A percentile compares a stretch with the other conserved stretches of the same genome.
phyloP scores from a whole-genome alignment of 2,329 filamentous ascomycete species.

The Neospermospora avenae region DNA sequence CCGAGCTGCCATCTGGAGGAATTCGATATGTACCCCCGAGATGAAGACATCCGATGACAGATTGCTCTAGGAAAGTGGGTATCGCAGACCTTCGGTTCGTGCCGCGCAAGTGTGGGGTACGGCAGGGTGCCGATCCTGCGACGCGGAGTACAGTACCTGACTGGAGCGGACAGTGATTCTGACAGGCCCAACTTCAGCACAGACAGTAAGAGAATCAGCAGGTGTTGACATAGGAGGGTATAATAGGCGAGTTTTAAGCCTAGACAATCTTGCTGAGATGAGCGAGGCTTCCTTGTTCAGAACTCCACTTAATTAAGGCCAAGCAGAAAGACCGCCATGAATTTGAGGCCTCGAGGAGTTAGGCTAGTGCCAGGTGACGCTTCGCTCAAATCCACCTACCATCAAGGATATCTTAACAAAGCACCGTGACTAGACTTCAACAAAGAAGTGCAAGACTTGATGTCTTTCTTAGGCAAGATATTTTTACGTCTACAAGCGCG shows the following conservation, averaged over 20 bases:
- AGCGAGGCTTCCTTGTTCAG: neutral
- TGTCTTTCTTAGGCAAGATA: neutral
- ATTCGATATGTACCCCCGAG: neutral
- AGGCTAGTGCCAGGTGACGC: neutral
- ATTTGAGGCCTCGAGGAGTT: neutral
- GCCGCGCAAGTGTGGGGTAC: neutral
- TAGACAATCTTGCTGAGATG: neutral
- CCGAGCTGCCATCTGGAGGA: neutral
- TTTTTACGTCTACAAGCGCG: neutral
- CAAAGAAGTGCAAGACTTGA: neutral
- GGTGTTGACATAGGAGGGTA: neutral
- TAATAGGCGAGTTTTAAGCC: neutral
- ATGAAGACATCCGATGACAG: neutral
- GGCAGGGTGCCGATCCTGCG: neutral
- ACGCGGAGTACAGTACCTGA: neutral
- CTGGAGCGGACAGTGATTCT: neutral
- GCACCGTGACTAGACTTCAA: neutral
- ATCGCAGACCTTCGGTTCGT: neutral
- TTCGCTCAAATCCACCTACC: neutral
- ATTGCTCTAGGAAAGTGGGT: too few relatives aligned
- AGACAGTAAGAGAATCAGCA: neutral
- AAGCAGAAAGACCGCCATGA: neutral
- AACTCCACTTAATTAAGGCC: neutral
- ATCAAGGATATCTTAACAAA: neutral
- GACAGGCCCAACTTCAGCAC: neutral